phyloP scores from a whole-genome alignment of 1,284 basidiomycete species.

The Apiotrichum montevideense region DNA sequence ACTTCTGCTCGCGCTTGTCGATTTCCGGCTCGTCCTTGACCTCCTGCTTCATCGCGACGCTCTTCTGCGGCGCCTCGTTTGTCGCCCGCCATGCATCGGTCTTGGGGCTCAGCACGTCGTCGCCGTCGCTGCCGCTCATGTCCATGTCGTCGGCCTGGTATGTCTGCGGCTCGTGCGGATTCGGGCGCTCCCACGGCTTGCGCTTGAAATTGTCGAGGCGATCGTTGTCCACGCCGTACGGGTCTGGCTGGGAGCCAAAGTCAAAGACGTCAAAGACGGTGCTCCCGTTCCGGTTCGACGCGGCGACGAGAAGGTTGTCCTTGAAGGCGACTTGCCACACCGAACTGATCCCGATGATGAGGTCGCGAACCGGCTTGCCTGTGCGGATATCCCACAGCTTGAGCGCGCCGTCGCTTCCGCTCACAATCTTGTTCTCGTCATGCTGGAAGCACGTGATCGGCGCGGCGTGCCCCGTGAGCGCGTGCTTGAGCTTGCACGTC shows the following conservation, averaged over 20 bases:
- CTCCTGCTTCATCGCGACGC: no score
- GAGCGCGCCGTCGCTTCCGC: slow-evolving; percentile 87
- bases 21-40: no score
- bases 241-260: slow-evolving; percentile 27
- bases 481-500: slow-evolving; percentile 68
- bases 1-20: no score
- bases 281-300: slow-evolving; percentile 70
- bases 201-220: slow-evolving; percentile 29
- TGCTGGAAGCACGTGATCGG: slow-evolving; percentile 97
- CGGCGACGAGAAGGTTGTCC: slow-evolving; percentile 84
- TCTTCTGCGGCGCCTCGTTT: no score
- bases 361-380: slow-evolving; percentile 72
- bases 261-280: slow-evolving; percentile 53
- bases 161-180: slow-evolving; percentile 28
- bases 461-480: slow-evolving; percentile 78
- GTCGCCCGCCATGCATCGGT: not conserved
- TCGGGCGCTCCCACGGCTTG: slow-evolving; percentile 35
- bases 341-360: slow-evolving; percentile 78
- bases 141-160: slow-evolving; percentile 25
- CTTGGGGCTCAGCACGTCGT: slow-evolving; percentile 1
- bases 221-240: slow-evolving; percentile 35
- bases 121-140: not conserved
- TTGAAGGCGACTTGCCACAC: slow-evolving; percentile 96
- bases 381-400: slow-evolving; percentile 94
- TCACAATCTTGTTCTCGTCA: slow-evolving; percentile 90